Percentiles rank a stretch among this genome's conserved stretches.
phyloP scores from a whole-genome alignment of 169 alveolate genomes.

The Eimeria tenella region DNA sequence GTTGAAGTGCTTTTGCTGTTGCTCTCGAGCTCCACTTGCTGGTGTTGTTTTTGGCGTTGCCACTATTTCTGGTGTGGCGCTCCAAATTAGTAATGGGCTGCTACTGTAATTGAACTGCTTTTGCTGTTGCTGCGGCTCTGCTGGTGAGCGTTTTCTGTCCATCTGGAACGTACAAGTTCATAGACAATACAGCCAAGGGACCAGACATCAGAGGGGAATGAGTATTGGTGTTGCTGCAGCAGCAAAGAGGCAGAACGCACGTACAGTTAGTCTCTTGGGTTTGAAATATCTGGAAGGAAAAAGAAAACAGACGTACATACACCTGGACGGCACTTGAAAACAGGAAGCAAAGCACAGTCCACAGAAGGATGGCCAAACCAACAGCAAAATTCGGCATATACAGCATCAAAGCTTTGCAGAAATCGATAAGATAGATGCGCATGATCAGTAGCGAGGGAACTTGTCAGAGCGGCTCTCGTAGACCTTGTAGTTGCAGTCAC shows the following conservation, averaged over 20 bases:
- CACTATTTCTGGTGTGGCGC: neutral
- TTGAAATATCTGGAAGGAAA: no score
- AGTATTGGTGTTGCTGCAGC: constrained; percentile 92
- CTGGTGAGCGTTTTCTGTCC: neutral
- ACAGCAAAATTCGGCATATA: no score
- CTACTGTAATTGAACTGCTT: neutral
- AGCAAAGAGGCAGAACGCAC: neutral
- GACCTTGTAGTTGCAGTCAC: neutral
- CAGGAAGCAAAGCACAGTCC: no score
- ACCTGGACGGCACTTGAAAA: no score
- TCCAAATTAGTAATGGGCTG: neutral
- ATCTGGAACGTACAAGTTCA: constrained; percentile 81
- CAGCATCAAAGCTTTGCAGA: neutral
- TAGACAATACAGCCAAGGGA: constrained; percentile 97
- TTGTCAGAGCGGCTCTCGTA: no score
- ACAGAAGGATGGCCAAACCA: no score
- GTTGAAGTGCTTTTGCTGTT: neutral
- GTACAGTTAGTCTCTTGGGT: neutral
- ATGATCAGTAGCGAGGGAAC: no score
- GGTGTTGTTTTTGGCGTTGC: neutral
- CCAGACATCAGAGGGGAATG: constrained; percentile 99
- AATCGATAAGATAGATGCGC: no score
- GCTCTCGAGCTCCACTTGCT: neutral
- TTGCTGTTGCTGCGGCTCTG: neutral
- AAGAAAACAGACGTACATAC: no score